Evolutionary conservation across 805 yeast species (phyloP).

Genomic region (Yarrowia sp.): DNA sequence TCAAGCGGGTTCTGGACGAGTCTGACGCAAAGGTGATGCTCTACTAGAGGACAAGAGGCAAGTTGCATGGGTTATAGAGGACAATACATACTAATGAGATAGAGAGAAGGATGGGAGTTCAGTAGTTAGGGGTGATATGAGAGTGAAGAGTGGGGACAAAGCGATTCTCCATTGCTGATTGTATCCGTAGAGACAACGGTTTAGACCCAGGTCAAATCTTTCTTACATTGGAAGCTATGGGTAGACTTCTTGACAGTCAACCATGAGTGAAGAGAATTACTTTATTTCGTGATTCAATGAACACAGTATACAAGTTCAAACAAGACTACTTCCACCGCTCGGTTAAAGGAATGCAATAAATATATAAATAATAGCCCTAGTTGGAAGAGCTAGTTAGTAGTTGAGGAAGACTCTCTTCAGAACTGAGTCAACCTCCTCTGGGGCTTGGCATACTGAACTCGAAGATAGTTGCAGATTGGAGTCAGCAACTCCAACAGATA

Average conservation of each 20-base stretch:
- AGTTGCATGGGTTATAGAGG: slow-evolving; percentile 8
- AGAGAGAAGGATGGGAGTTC: neutral
- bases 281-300: too few species aligned
- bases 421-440: neutral
- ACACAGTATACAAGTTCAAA: too few species aligned
- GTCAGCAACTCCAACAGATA: slow-evolving; percentile 24
- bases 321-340: too few species aligned
- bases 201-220: too few species aligned
- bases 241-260: too few species aligned
- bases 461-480: slow-evolving; percentile 19
- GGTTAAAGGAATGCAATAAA: slow-evolving; percentile 13
- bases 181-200: too few species aligned
- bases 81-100: slow-evolving; percentile 15
- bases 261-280: too few species aligned
- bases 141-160: too few species aligned
- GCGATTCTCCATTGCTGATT: too few species aligned
- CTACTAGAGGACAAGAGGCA: neutral
- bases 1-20: slow-evolving; percentile 42
- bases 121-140: too few species aligned
- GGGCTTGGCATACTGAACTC: slow-evolving; percentile 18
- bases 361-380: slow-evolving; percentile 13
- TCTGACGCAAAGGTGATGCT: slow-evolving; percentile 36
- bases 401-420: neutral
- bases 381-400: neutral
- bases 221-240: too few species aligned